Evolutionary conservation across 768 basidiomycete species (phyloP).

Genomic region (Russula sp.): DNA sequence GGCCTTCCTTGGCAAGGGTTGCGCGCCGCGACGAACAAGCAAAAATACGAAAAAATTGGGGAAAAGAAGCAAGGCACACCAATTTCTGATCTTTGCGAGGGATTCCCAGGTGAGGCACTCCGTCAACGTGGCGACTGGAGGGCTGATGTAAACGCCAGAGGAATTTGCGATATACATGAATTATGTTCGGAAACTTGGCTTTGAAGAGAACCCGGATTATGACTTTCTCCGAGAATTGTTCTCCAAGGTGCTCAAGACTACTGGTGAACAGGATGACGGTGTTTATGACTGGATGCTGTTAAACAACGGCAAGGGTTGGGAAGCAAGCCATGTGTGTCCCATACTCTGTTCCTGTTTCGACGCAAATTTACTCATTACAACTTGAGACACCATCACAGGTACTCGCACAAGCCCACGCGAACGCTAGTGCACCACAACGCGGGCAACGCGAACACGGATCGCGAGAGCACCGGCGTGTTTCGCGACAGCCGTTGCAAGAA

Average conservation of each 20-base stretch:
- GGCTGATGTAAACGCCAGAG: constrained; percentile 44
- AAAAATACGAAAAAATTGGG: constrained; percentile 99
- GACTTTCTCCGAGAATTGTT: constrained; percentile 96
- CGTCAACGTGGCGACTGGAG: background rate
- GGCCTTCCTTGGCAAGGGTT: constrained; percentile 98
- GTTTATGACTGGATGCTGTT: constrained; percentile 96
- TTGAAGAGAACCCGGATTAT: constrained; percentile 96
- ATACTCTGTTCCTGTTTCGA: constrained; percentile 3
- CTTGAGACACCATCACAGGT: constrained; percentile 40
- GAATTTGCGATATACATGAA: constrained; percentile 99
- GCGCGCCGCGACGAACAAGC: constrained; percentile 97
- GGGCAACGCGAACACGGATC: constrained; percentile 51
- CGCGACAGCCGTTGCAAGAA: constrained; percentile 50
- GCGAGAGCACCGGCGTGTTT: constrained; percentile 41
- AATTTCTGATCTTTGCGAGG: constrained; percentile 91
- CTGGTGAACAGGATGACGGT: constrained; percentile 86
- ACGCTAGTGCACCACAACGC: constrained; percentile 49
- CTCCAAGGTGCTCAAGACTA: constrained; percentile 80
- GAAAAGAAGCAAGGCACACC: constrained; percentile 96
- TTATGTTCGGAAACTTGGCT: constrained; percentile 97
- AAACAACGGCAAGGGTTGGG: constrained; percentile 94
- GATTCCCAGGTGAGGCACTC: constrained; percentile 75
- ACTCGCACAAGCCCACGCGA: constrained; percentile 49
- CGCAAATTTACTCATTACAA: background rate
- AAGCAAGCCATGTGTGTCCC: constrained; percentile 69